These are phyloP conservation scores for Flaveria robusta DNA, from an alignment of 129 eudicot species.

Conservation along the genomic window DNA sequence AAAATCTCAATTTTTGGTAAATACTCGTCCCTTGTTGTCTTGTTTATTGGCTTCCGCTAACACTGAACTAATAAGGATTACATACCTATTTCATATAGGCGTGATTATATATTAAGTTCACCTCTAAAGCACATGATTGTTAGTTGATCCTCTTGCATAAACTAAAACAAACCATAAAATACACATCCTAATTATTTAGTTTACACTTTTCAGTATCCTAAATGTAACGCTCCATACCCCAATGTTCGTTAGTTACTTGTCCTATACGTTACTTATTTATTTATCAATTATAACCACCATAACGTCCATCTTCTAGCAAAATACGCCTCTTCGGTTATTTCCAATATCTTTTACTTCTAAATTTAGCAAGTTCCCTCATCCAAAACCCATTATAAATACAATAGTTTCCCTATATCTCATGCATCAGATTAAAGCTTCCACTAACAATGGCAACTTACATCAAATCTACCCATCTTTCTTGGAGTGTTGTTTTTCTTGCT, in stretches of 20 bases:
- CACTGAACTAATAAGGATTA: too few species aligned
- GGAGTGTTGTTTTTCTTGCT: not conserved
- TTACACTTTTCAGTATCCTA: not conserved
- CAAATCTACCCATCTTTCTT: not conserved
- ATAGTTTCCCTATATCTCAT: not conserved
- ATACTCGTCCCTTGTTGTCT: too few species aligned
- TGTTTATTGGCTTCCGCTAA: too few species aligned
- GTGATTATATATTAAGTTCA: too few species aligned
- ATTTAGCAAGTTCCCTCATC: slow-evolving; percentile 26
- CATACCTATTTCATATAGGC: too few species aligned
- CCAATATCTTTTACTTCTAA: slow-evolving; percentile 16
- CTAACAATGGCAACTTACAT: slow-evolving; percentile 29
- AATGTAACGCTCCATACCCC: not conserved
- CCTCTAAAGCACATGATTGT: too few species aligned
- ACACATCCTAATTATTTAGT: not conserved
- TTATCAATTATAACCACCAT: slow-evolving; percentile 11
- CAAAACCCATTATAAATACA: slow-evolving; percentile 35
- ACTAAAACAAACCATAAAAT: not conserved
- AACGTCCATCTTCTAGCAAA: not conserved
- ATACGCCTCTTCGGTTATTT: not conserved
- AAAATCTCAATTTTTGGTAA: too few species aligned
- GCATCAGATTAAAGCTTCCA: not conserved
- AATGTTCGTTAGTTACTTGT: not conserved
- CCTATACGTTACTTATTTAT: not conserved
- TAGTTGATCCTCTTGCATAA: too few species aligned